phyloP scores from a whole-genome alignment of 129 eudicot genomes.

The Saposhnikovia divaricata region DNA sequence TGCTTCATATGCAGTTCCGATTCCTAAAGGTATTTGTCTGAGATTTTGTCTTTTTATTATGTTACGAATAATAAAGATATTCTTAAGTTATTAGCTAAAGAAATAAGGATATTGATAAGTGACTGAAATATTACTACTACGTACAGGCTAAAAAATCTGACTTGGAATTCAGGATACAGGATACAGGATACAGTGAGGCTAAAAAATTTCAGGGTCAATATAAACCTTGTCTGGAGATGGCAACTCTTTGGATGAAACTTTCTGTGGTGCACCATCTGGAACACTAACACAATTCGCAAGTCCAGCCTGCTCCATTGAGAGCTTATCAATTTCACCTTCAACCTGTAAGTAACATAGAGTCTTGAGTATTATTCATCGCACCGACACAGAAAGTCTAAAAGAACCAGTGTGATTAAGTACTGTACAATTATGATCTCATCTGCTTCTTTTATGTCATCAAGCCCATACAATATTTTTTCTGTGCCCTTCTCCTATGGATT shows the following conservation, averaged over 20 bases:
- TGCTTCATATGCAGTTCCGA: neutral
- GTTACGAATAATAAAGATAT: neutral
- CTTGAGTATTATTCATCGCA: neutral
- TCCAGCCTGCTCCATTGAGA: slow-evolving; percentile 89
- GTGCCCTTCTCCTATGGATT: slow-evolving; percentile 56
- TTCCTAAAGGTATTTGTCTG: neutral
- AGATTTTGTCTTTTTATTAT: neutral
- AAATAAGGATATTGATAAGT: neutral
- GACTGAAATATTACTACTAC: neutral
- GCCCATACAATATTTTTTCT: slow-evolving; percentile 75
- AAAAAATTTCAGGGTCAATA: neutral
- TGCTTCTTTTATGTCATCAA: slow-evolving; percentile 68
- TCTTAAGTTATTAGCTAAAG: neutral
- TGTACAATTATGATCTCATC: slow-evolving; percentile 59
- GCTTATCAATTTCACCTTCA: slow-evolving; percentile 93
- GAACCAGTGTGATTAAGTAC: neutral
- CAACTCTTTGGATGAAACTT: slow-evolving; percentile 42
- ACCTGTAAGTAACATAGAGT: slow-evolving; percentile 41
- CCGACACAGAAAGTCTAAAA: neutral
- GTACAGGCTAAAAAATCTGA: neutral
- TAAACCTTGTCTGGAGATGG: slow-evolving; percentile 59
- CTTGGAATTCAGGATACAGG: neutral
- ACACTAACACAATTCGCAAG: slow-evolving; percentile 69
- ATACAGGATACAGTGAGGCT: neutral
- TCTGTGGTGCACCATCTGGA: slow-evolving; percentile 87